Percentiles rank a stretch among this genome's conserved stretches.
phyloP scores from a whole-genome alignment of 768 basidiomycete species.

The Dictyophora rubrovolvata region DNA sequence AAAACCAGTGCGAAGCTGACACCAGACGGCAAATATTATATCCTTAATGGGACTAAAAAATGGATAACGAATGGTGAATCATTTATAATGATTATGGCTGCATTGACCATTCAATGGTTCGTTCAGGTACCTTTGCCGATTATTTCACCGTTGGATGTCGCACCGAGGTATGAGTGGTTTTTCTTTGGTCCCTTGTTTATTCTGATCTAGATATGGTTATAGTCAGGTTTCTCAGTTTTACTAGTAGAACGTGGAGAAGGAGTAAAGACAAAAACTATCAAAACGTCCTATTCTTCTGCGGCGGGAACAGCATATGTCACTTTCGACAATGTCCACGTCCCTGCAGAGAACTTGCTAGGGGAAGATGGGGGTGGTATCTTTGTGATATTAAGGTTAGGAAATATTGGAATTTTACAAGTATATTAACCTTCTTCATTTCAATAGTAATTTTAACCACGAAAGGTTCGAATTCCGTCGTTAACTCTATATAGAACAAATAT shows the following conservation, averaged over 20 bases:
- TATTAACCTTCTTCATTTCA: conserved; percentile 20
- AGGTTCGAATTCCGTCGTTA: conserved; percentile 23
- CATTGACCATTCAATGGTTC: neutral
- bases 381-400: conserved; percentile 32
- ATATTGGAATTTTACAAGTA: neutral
- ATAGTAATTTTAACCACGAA: conserved; percentile 88
- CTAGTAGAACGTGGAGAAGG: conserved; percentile 75
- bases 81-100: neutral
- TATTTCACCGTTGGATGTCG: conserved; percentile 64
- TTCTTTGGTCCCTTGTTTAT: neutral
- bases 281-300: conserved; percentile 79
- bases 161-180: conserved; percentile 33
- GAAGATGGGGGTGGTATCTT: conserved; percentile 65
- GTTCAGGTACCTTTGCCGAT: conserved; percentile 1
- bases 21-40: conserved; percentile 75
- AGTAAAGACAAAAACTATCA: conserved; percentile 77
- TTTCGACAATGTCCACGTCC: conserved; percentile 78
- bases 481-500: neutral
- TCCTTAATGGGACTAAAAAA: conserved; percentile 81
- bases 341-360: conserved; percentile 80
- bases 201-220: conserved; percentile 10
- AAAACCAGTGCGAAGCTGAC: conserved; percentile 70
- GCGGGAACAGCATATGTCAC: conserved; percentile 84
- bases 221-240: conserved; percentile 70
- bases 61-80: conserved; percentile 65